Evolutionary conservation across 129 eudicot genomes (phyloP).

Genomic region (Flaveria linearis): DNA sequence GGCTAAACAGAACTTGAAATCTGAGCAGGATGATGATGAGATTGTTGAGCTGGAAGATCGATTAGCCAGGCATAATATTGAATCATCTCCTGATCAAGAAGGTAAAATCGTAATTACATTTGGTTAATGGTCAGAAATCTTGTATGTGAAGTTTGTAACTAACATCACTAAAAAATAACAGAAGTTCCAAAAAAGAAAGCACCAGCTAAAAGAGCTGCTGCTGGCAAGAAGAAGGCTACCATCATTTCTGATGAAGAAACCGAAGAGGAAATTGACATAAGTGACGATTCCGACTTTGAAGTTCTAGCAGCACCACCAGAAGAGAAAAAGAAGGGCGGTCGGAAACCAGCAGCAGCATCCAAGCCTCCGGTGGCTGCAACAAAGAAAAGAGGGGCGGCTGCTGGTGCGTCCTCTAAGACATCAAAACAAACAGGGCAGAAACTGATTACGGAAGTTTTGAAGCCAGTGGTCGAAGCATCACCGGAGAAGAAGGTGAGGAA

Average conservation of each 20-base stretch:
- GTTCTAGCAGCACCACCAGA: slow-evolving; percentile 32
- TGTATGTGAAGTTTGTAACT: neutral
- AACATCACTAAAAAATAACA: slow-evolving; percentile 9
- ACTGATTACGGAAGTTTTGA: slow-evolving; percentile 59
- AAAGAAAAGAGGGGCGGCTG: slow-evolving; percentile 71
- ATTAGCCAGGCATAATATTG: slow-evolving; percentile 73
- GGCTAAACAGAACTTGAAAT: slow-evolving; percentile 49
- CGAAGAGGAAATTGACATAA: slow-evolving; percentile 39
- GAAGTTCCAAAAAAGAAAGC: slow-evolving; percentile 51
- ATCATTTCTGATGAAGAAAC: slow-evolving; percentile 54
- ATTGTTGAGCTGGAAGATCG: slow-evolving; percentile 57
- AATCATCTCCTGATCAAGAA: slow-evolving; percentile 76
- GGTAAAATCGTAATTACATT: slow-evolving; percentile 39
- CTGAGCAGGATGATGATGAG: slow-evolving; percentile 45
- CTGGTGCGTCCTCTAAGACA: slow-evolving; percentile 20
- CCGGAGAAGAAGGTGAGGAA: slow-evolving; percentile 93
- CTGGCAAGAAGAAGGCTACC: slow-evolving; percentile 49
- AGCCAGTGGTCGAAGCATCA: slow-evolving; percentile 57
- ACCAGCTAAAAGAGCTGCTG: slow-evolving; percentile 55
- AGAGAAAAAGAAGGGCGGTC: slow-evolving; percentile 57
- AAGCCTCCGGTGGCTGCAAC: slow-evolving; percentile 54
- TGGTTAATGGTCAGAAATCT: neutral
- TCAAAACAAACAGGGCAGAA: slow-evolving; percentile 46
- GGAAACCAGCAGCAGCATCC: slow-evolving; percentile 52
- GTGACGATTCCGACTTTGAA: slow-evolving; percentile 53